These are phyloP conservation scores for Pelargonium citronellum DNA, from an alignment of 441 rosid genomes.

Conservation along the genomic window DNA sequence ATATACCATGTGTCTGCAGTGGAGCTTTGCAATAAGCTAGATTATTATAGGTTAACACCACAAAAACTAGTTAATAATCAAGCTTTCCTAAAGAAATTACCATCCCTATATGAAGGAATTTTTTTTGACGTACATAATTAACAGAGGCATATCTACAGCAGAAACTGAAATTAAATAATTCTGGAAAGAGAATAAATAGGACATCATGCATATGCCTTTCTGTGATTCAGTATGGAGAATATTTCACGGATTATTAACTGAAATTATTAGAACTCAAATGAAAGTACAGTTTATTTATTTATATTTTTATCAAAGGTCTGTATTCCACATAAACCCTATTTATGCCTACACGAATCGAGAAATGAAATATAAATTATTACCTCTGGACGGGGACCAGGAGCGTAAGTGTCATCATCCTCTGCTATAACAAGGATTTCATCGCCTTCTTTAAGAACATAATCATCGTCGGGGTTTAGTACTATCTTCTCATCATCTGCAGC, in stretches of 20 bases:
- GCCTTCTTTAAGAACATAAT: conserved; percentile 58
- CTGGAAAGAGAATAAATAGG: no score
- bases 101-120: no score
- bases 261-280: not conserved
- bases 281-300: not conserved
- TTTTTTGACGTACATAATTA: no score
- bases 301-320: no score
- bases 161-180: no score
- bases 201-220: not conserved
- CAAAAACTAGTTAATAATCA: no score
- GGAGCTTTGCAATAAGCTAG: no score
- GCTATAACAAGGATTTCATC: conserved; percentile 93
- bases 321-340: not conserved
- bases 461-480: conserved; percentile 64
- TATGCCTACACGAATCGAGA: conserved; percentile 15
- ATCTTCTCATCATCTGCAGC: conserved; percentile 69
- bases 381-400: conserved; percentile 78
- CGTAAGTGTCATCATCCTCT: conserved; percentile 81
- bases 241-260: not conserved
- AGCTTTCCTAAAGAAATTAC: no score
- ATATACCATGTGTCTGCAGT: no score
- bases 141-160: no score
- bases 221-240: not conserved
- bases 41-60: no score
- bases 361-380: conserved; percentile 30